phyloP scores from a whole-genome alignment of 352 stramenopile genomes.

The Globisporangium paddicum region DNA sequence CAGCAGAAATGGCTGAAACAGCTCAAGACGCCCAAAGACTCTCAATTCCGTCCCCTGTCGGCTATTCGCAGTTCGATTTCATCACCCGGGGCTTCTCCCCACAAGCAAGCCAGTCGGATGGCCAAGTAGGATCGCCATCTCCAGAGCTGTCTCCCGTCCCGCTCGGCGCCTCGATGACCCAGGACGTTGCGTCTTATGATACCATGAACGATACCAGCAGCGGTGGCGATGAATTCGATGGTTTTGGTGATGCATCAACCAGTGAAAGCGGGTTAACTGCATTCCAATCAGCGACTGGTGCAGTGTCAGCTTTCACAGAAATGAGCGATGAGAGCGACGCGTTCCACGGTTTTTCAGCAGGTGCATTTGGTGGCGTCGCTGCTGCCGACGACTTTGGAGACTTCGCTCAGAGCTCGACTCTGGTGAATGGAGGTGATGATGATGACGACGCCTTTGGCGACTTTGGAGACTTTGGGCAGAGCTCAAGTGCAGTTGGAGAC shows the following conservation, averaged over 20 bases:
- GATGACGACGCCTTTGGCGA: slow-evolving; percentile 27
- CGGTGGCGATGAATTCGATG: slow-evolving; percentile 1
- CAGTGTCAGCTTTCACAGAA: too few relatives aligned
- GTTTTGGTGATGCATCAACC: background rate
- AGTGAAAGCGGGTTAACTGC: background rate
- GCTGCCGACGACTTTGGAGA: slow-evolving; percentile 36
- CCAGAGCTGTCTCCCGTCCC: background rate
- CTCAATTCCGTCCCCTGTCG: slow-evolving; percentile 2
- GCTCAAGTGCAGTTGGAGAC: background rate
- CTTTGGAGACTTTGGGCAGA: slow-evolving; percentile 23
- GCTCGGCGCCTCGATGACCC: too few relatives aligned
- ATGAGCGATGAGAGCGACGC: too few relatives aligned
- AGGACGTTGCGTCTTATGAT: too few relatives aligned
- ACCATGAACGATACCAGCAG: background rate
- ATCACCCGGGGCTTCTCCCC: slow-evolving; percentile 7
- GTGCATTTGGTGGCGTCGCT: background rate
- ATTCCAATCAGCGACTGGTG: background rate
- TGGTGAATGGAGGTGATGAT: background rate
- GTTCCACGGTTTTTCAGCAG: background rate
- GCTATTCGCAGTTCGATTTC: slow-evolving; percentile 16
- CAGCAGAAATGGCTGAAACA: background rate
- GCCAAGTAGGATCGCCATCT: background rate
- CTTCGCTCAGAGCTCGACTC: slow-evolving; percentile 6
- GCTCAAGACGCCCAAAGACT: background rate
- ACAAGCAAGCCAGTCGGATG: background rate